Evolutionary conservation across 441 rosid genomes (phyloP).

Genomic region (Adansonia grandidieri): DNA sequence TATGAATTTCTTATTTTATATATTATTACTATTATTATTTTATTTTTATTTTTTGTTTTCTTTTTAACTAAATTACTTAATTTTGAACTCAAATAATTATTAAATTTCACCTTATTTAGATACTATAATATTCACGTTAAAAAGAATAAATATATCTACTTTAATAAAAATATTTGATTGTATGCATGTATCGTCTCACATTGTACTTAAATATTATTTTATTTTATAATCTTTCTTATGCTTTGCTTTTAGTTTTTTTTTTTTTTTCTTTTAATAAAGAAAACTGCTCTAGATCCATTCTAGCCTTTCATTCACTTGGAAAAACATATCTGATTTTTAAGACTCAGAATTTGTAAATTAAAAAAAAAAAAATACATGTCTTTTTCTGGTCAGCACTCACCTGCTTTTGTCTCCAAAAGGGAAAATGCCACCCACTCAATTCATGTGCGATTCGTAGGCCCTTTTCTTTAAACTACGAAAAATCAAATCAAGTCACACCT

Average conservation of each 20-base stretch:
- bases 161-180: background rate
- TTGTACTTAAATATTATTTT: background rate
- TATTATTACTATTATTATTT: too few relatives aligned
- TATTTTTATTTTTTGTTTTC: too few relatives aligned
- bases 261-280: background rate
- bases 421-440: background rate
- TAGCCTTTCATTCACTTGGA: background rate
- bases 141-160: too few relatives aligned
- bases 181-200: background rate
- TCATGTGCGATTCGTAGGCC: conserved; percentile 22
- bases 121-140: too few relatives aligned
- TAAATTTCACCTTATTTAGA: too few relatives aligned
- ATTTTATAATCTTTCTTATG: background rate
- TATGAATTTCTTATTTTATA: too few relatives aligned
- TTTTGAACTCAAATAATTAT: too few relatives aligned
- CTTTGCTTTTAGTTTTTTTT: background rate
- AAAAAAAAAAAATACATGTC: background rate
- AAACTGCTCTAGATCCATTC: conserved; percentile 5
- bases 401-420: background rate
- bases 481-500: background rate
- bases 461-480: background rate
- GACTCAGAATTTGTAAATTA: background rate
- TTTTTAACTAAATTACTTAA: too few relatives aligned
- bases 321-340: background rate
- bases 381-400: background rate